phyloP scores from a whole-genome alignment of 1,139 yeast species.

The Suhomyces taliae region DNA sequence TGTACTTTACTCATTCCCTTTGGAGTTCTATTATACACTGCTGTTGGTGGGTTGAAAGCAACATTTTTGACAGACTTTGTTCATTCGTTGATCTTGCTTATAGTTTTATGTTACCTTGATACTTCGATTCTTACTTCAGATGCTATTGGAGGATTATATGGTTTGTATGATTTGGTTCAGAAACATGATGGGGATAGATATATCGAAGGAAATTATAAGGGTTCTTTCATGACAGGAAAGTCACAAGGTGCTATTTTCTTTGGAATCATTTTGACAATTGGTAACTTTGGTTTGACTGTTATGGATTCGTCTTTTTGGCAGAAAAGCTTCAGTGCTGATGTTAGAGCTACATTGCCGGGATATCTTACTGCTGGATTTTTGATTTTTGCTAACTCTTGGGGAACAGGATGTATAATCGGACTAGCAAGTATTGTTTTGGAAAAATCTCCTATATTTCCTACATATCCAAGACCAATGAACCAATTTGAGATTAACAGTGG shows the following conservation, averaged over 20 bases:
- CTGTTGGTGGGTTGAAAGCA: constrained; percentile 44
- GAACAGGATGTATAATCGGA: constrained; percentile 31
- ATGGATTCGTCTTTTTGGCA: constrained; percentile 37
- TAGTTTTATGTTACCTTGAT: constrained; percentile 27
- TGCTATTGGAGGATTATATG: constrained; percentile 30
- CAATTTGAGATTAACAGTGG: constrained; percentile 28
- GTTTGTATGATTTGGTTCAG: constrained; percentile 25
- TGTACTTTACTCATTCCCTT: constrained; percentile 37
- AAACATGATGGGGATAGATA: constrained; percentile 16
- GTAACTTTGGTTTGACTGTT: constrained; percentile 32
- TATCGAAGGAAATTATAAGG: constrained; percentile 34
- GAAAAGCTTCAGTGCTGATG: constrained; percentile 35
- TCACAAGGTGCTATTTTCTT: constrained; percentile 32
- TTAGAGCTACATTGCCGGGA: constrained; percentile 38
- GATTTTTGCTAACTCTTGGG: constrained; percentile 35
- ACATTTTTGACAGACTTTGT: constrained; percentile 40
- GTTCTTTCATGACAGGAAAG: constrained; percentile 36
- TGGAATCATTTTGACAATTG: constrained; percentile 29
- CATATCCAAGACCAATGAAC: constrained; percentile 31
- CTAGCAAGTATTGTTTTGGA: constrained; percentile 28
- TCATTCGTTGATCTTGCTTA: constrained; percentile 34
- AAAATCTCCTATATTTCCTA: constrained; percentile 25
- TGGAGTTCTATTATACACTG: constrained; percentile 37
- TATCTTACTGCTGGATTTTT: constrained; percentile 34
- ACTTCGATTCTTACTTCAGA: constrained; percentile 28